A percentile compares a stretch with the other conserved stretches of the same genome.
phyloP scores from a whole-genome alignment of 345 rosid species.

The Theobroma cacao region DNA sequence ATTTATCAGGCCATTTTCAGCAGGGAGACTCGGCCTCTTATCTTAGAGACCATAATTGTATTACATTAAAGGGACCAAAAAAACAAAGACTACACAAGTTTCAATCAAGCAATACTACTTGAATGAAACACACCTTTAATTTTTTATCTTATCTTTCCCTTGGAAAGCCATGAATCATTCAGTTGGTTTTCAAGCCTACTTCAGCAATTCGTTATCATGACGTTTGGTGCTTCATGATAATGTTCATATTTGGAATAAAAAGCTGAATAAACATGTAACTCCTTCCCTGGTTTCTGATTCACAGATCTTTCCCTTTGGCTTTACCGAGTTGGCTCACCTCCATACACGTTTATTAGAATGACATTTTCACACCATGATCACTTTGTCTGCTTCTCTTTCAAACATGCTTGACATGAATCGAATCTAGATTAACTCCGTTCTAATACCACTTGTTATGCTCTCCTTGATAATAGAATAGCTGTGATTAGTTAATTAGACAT shows the following conservation, averaged over 20 bases:
- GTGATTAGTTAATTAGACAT: too few species aligned
- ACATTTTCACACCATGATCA: too few species aligned
- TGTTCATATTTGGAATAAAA: not conserved
- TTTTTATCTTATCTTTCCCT: not conserved
- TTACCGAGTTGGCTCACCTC: not conserved
- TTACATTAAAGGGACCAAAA: too few species aligned
- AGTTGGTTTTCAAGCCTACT: not conserved
- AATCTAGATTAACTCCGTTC: not conserved
- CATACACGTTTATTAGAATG: too few species aligned
- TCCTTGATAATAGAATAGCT: not conserved
- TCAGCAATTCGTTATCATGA: not conserved
- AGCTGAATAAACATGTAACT: not conserved
- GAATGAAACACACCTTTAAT: too few species aligned
- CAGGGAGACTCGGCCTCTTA: too few species aligned
- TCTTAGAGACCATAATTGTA: too few species aligned
- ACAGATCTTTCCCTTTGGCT: not conserved
- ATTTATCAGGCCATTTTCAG: not conserved
- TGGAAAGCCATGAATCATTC: not conserved
- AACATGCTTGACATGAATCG: too few species aligned
- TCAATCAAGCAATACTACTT: not conserved
- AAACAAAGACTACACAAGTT: not conserved
- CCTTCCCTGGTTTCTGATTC: not conserved
- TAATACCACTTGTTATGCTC: not conserved
- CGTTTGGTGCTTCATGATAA: not conserved
- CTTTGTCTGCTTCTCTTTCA: too few species aligned